phyloP scores from a whole-genome alignment of 148 eudicot species.

The Talinum fruticosum region DNA sequence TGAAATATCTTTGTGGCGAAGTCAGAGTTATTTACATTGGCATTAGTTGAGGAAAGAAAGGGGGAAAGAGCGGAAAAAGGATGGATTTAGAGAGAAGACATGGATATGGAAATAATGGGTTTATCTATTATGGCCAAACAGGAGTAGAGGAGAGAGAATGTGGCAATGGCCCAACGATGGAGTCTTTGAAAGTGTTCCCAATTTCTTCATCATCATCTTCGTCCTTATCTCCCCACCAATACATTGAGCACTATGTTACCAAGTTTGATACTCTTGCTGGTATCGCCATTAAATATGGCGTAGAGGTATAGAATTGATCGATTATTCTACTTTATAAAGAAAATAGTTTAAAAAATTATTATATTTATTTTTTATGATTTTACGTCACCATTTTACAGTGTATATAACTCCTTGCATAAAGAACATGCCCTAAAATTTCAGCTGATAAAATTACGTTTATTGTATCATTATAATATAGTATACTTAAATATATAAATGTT shows the following conservation, averaged over 20 bases:
- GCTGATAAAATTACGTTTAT: no score
- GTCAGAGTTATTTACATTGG: neutral
- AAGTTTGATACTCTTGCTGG: constrained; percentile 2
- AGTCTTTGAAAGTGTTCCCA: neutral
- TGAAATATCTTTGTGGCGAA: no score
- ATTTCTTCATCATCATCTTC: neutral
- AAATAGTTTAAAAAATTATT: no score
- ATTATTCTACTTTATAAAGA: no score
- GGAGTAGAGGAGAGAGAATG: neutral
- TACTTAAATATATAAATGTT: no score
- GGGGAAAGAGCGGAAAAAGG: neutral
- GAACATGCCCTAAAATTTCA: no score
- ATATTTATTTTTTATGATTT: neutral
- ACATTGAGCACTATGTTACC: neutral
- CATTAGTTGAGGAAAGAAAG: neutral
- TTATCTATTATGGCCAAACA: neutral
- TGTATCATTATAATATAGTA: no score
- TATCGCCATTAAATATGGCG: constrained; percentile 1
- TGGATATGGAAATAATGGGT: neutral
- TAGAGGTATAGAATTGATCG: neutral
- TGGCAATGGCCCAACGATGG: neutral
- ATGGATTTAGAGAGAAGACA: neutral
- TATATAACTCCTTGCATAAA: no score
- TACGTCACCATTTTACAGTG: no score
- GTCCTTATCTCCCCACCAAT: neutral